phyloP scores from a whole-genome alignment of 2,329 filamentous ascomycete genomes.

The Sporothrix variecibatus region DNA sequence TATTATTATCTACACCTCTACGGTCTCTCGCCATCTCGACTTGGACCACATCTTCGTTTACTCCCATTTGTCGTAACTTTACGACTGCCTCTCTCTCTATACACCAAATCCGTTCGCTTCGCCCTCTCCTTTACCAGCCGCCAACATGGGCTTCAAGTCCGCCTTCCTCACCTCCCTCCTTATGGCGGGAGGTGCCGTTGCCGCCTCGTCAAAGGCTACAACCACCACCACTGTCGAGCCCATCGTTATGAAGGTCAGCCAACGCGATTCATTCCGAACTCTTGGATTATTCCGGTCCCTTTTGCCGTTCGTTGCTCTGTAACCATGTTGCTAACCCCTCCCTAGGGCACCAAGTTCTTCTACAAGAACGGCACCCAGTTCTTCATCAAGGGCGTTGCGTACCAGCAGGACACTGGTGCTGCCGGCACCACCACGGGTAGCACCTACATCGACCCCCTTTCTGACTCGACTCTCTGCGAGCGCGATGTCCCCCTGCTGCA shows the following conservation, averaged over 20 bases:
- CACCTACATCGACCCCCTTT: conserved; percentile 79
- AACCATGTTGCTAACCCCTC: not conserved
- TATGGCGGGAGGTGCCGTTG: conserved; percentile 42
- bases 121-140: not conserved
- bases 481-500: conserved; percentile 82
- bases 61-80: not conserved
- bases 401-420: conserved; percentile 76
- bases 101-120: not conserved
- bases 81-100: conserved; percentile 12
- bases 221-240: conserved; percentile 47
- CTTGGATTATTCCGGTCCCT: not conserved
- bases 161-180: conserved; percentile 41
- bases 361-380: conserved; percentile 69
- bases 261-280: not conserved
- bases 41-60: not conserved
- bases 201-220: conserved; percentile 31
- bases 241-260: conserved; percentile 68
- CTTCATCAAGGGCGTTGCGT: conserved; percentile 91
- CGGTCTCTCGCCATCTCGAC: not conserved
- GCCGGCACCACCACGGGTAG: conserved; percentile 53
- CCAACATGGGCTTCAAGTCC: conserved; percentile 37
- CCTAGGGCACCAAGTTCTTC: conserved; percentile 64
- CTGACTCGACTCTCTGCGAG: conserved; percentile 69
- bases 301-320: not conserved
- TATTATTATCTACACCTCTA: not conserved